A percentile compares a stretch with the other conserved stretches of the same genome.
Conservation (phyloP, 192 early-diverging fungal species). For the Oehlia diaphana region DNA sequence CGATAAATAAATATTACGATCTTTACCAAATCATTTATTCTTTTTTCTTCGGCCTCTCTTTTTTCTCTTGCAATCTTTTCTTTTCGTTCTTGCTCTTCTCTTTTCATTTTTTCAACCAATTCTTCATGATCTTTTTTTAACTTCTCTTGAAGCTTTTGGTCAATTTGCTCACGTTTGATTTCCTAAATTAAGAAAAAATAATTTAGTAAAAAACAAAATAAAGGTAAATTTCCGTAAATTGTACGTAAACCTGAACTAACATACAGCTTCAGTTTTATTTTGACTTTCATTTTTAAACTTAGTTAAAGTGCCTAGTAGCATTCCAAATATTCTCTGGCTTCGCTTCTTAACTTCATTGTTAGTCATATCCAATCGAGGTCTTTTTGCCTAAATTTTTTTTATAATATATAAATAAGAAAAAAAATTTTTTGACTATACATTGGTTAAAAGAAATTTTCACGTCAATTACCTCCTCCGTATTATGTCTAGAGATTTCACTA, state of each 20-base stretch:
- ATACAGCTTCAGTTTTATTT: constrained; percentile 49
- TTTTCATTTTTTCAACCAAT: constrained; percentile 36
- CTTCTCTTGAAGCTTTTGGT: constrained; percentile 44
- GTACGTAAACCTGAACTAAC: background rate
- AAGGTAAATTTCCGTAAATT: no score
- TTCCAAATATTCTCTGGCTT: constrained; percentile 51
- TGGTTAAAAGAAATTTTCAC: background rate
- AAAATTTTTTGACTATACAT: background rate
- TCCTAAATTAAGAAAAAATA: constrained; percentile 32
- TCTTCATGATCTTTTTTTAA: constrained; percentile 47
- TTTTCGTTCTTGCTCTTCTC: constrained; percentile 41
- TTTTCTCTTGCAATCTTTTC: constrained; percentile 26
- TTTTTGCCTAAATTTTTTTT: constrained; percentile 26
- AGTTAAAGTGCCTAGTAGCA: constrained; percentile 50
- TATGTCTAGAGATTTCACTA: background rate
- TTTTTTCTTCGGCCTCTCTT: constrained; percentile 22
- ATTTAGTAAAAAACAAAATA: background rate
- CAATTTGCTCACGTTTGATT: constrained; percentile 45
- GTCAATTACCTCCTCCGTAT: constrained; percentile 11
- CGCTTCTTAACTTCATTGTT: constrained; percentile 37
- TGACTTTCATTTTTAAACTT: constrained; percentile 54
- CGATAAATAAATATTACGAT: background rate
- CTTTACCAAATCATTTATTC: constrained; percentile 18
- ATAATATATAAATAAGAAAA: background rate
- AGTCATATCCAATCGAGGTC: constrained; percentile 42